Evolutionary conservation across 495 filamentous ascomycete species (phyloP), one percentile per base, ranked within the genome.

Genomic region (Cladorrhinum samala): DNA sequence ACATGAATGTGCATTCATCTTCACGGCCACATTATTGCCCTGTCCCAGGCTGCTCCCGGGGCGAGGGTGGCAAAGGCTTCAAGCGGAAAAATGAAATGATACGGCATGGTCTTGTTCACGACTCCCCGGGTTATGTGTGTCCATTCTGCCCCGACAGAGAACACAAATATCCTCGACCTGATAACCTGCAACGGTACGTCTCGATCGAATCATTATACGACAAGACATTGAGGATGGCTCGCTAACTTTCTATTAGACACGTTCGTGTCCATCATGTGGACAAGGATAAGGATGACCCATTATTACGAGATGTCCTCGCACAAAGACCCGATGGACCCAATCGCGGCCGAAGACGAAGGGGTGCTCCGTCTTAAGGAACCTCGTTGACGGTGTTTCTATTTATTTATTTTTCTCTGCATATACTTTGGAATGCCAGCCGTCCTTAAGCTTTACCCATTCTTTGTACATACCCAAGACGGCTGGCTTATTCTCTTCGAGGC

Each of bases 21-120:
- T 85, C 81, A 53, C 79, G 93, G 33, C 91, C 91, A 14, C 92
- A 97, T 68, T 97, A 91, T 63, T 98, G 94, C 67, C 83, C 89
- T 0, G 83, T 95, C 13, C 76, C 80, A 24, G 84, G 80, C 1
- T 98, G 93, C 68, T 72, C 87, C 18, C 82, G 93, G 27, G 83
- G 81, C 6, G 80, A 88, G 56, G 87, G 87, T 13, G 93, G 93
- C 14, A 95, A 89, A 68, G 93, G 94, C 0, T 98, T 98, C 77
- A 98, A 98, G 68, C 83, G 94, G 38, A 97, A 98, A 69, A 98
- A 98, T 60, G 94, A 98, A 72, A 97, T 98, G 94, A 96, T 97
- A 54, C 80, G 93, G 17, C 93, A 98, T 72, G 91, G 92, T 3
- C 77, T 98, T 1, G 93, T 98, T 2, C 93, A 98, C 62, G 85